phyloP scores from a whole-genome alignment of 2,329 filamentous ascomycete species.

The Alternaria sp. region DNA sequence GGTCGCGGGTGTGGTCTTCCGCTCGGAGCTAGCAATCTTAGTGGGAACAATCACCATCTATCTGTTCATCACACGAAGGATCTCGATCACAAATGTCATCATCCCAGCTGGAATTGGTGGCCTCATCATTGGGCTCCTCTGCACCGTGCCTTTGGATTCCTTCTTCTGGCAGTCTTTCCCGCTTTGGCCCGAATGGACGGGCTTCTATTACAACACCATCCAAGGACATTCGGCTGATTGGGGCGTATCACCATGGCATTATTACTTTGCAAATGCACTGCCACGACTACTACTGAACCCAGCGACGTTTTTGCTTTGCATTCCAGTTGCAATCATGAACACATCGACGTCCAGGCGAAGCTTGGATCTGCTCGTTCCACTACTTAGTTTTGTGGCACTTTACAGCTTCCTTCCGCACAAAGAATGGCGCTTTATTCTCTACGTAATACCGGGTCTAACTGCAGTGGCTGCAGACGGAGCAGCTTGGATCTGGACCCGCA shows the following conservation, averaged over 20 bases:
- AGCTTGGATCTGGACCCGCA: constrained; percentile 67
- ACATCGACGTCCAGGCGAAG: constrained; percentile 50
- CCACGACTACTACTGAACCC: constrained; percentile 89
- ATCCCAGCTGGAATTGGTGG: constrained; percentile 73
- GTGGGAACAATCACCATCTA: constrained; percentile 73
- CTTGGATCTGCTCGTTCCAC: constrained; percentile 69
- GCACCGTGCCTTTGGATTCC: constrained; percentile 82
- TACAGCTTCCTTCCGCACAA: constrained; percentile 96
- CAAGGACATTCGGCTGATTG: constrained; percentile 84
- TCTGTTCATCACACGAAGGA: constrained; percentile 66
- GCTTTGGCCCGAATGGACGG: constrained; percentile 89
- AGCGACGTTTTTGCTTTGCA: constrained; percentile 62
- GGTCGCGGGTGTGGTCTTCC: constrained; percentile 83
- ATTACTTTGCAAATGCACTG: constrained; percentile 83
- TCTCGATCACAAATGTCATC: constrained; percentile 65
- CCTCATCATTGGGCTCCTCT: constrained; percentile 69
- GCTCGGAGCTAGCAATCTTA: constrained; percentile 86
- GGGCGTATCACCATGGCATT: constrained; percentile 86
- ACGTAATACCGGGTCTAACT: constrained; percentile 82
- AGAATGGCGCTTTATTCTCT: constrained; percentile 94
- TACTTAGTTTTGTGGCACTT: constrained; percentile 75
- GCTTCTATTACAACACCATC: constrained; percentile 91
- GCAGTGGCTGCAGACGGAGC: constrained; percentile 78
- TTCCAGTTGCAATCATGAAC: constrained; percentile 63
- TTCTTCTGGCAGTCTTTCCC: constrained; percentile 86